phyloP scores from a whole-genome alignment of 2,329 filamentous ascomycete species.

The Cladophialophora carrionii region DNA sequence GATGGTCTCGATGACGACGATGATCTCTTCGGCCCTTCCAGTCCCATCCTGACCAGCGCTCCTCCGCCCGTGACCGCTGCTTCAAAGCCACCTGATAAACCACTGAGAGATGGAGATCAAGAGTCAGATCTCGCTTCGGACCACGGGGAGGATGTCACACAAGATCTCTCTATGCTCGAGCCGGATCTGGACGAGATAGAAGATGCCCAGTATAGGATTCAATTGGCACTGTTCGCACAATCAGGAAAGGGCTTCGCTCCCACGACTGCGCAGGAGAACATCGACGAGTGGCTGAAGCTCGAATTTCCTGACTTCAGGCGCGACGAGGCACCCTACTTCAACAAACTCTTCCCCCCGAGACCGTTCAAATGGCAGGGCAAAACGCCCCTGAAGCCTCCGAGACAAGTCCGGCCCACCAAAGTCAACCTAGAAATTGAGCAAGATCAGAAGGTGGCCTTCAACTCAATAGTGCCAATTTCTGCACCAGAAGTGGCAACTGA shows the following conservation, averaged over 20 bases:
- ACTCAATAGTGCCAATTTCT: constrained; percentile 55
- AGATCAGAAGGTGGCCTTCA: constrained; percentile 85
- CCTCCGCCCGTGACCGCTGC: constrained; percentile 14
- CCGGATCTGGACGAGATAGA: constrained; percentile 30
- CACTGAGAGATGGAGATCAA: constrained; percentile 26
- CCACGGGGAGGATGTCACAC: constrained; percentile 27
- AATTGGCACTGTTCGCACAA: constrained; percentile 53
- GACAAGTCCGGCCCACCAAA: constrained; percentile 82
- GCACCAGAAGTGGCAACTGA: constrained; percentile 23
- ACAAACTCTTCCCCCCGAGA: constrained; percentile 79
- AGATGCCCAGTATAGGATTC: constrained; percentile 48
- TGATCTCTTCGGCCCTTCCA: constrained; percentile 39
- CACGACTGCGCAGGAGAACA: constrained; percentile 34
- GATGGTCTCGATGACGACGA: constrained; percentile 55
- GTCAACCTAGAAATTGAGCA: constrained; percentile 81
- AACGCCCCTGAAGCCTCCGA: constrained; percentile 75
- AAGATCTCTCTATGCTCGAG: constrained; percentile 33
- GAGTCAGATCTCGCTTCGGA: constrained; percentile 33
- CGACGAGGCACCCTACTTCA: constrained; percentile 75
- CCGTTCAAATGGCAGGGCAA: constrained; percentile 75
- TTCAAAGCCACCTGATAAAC: constrained; percentile 28
- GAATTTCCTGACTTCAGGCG: constrained; percentile 81
- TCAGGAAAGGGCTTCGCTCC: constrained; percentile 43
- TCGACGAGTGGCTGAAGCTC: constrained; percentile 55
- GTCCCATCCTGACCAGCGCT: constrained; percentile 24